These are phyloP conservation scores for Pythium rhizo-oryzae DNA, from an alignment of 352 stramenopile species.

Conservation along the genomic window DNA sequence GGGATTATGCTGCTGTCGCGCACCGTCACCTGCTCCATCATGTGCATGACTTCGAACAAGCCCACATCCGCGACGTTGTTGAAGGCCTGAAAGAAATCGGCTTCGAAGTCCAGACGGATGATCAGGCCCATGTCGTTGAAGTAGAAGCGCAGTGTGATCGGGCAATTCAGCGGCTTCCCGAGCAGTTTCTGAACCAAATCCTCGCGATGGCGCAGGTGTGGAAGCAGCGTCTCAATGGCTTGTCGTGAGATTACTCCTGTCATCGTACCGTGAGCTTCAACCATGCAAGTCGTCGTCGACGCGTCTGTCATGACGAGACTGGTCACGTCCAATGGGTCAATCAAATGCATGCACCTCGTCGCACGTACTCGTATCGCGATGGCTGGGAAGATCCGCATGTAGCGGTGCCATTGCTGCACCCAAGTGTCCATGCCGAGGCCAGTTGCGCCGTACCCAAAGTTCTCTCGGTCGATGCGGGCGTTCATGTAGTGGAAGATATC, in stretches of 20 bases:
- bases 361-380: slow-evolving; percentile 11
- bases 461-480: slow-evolving; percentile 12
- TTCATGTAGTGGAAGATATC: slow-evolving; percentile 16
- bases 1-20: not conserved
- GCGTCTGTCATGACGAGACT: not conserved
- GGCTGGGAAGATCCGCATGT: slow-evolving; percentile 17
- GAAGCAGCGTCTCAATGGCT: slow-evolving; percentile 7
- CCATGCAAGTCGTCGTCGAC: not conserved
- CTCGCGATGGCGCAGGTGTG: slow-evolving; percentile 8
- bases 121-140: slow-evolving; percentile 13
- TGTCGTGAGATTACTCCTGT: slow-evolving; percentile 10
- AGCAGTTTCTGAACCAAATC: slow-evolving; percentile 12
- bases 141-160: slow-evolving; percentile 16
- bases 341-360: slow-evolving; percentile 6
- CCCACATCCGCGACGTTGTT: slow-evolving; percentile 8
- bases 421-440: not conserved
- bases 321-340: not conserved
- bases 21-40: slow-evolving; percentile 9
- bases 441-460: slow-evolving; percentile 7
- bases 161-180: slow-evolving; percentile 5
- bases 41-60: slow-evolving; percentile 12
- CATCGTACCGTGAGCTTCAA: slow-evolving; percentile 11
- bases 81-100: slow-evolving; percentile 21
- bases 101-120: slow-evolving; percentile 15
- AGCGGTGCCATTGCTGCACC: slow-evolving; percentile 25